These are phyloP conservation scores for Neurospora pannonica DNA, from an alignment of 495 filamentous ascomycete species.

Conservation along the genomic window DNA sequence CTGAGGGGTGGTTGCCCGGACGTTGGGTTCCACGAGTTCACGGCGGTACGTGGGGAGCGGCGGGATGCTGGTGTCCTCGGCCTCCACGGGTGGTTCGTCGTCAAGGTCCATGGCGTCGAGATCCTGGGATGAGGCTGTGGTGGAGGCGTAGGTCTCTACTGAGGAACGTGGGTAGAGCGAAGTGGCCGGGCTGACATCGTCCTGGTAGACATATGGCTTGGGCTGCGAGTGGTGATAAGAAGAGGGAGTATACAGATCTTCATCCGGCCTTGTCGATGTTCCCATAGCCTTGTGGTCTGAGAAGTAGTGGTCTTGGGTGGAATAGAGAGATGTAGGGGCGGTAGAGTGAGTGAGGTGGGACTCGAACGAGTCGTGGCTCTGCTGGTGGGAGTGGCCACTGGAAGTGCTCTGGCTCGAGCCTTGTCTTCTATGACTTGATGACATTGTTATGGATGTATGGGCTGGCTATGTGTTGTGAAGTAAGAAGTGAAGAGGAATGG, in stretches of 20 bases:
- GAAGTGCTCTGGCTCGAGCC: constrained; percentile 35
- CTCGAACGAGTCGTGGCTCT: constrained; percentile 51
- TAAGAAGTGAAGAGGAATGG: constrained; percentile 1
- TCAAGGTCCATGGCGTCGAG: constrained; percentile 49
- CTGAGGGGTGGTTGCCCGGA: constrained; percentile 64
- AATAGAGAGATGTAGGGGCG: constrained; percentile 50
- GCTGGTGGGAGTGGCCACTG: constrained; percentile 46
- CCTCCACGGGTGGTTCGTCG: constrained; percentile 35
- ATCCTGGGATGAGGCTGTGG: constrained; percentile 54
- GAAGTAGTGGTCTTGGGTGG: constrained; percentile 40
- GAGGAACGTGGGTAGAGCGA: constrained; percentile 53
- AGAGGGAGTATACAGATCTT: not conserved
- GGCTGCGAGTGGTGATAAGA: not conserved
- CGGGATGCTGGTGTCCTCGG: constrained; percentile 32
- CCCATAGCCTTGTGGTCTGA: constrained; percentile 31
- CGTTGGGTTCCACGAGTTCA: constrained; percentile 51
- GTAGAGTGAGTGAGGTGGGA: constrained; percentile 49
- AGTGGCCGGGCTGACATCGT: constrained; percentile 38
- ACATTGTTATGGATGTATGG: constrained; percentile 11
- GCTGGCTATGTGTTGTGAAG: not conserved
- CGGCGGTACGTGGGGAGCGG: constrained; percentile 51
- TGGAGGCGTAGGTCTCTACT: constrained; percentile 73
- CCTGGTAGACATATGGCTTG: constrained; percentile 25
- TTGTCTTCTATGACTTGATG: constrained; percentile 16
- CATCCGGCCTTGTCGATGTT: constrained; percentile 18